Percentiles rank a stretch among this genome's conserved stretches.
phyloP scores from a whole-genome alignment of 1,139 yeast species.

The Diutina sp. region DNA sequence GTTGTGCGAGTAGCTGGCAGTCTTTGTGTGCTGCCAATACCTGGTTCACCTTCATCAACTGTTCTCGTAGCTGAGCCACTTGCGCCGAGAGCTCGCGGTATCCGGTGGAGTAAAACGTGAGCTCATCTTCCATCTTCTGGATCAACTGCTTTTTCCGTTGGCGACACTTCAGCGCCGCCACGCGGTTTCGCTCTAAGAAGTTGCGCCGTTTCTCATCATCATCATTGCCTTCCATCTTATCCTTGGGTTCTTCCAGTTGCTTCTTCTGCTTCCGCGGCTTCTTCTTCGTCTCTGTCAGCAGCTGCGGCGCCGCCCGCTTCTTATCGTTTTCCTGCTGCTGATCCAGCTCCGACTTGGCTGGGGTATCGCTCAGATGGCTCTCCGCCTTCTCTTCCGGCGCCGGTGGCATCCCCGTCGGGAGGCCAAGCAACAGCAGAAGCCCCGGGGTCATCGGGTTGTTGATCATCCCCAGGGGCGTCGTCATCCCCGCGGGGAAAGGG shows the following conservation, averaged over 20 bases:
- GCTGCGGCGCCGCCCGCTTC: background rate
- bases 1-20: constrained; percentile 20
- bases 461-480: constrained; percentile 27
- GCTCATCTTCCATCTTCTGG: constrained; percentile 70
- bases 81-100: constrained; percentile 57
- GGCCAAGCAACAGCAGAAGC: constrained; percentile 13
- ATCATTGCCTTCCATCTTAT: constrained; percentile 5
- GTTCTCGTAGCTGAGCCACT: constrained; percentile 44
- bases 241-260: constrained; percentile 7
- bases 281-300: background rate
- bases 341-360: background rate
- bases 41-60: constrained; percentile 29
- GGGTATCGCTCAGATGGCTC: background rate
- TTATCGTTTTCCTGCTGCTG: background rate
- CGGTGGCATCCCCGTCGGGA: background rate
- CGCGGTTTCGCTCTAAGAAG: constrained; percentile 80
- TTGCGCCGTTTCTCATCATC: constrained; percentile 68
- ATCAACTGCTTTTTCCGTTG: constrained; percentile 88
- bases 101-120: constrained; percentile 54
- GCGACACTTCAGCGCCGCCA: constrained; percentile 93
- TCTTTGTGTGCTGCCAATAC: constrained; percentile 17
- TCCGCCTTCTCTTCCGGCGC: background rate
- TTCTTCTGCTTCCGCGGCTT: background rate
- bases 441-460: constrained; percentile 35
- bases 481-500: constrained; percentile 21